Base-by-base conservation (phyloP, 305 asterid species). In the Rubia balearica region DNA sequence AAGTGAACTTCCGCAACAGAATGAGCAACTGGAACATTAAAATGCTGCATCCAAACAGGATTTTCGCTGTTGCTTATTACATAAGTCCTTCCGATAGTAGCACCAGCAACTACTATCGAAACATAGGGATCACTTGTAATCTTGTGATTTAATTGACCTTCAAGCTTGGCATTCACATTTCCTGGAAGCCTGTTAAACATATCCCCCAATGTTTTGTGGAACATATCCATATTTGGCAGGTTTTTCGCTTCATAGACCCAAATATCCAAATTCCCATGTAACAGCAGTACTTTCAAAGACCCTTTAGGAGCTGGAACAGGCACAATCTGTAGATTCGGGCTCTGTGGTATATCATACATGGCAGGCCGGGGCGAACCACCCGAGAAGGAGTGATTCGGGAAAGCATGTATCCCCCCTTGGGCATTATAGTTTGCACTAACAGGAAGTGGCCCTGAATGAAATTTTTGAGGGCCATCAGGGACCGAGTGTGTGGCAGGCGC, bases 211-310 rank as follows among this genome's bases (percentile, higher is more conserved):
- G 96, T 95, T 80, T 83, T 92, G 83, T 90, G 99, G 78, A 95
- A 90, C 99, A 95, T 95, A 76, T 92, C 99, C 99, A 95, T 92
- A 83, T 95, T 95, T 27, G 99, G 99, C 71, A 95, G 98, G 82
- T 95, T 90, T 74, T 91, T 95, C 3, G 99, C 99, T 71, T 90
- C 96, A 61, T 78, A 69, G 33, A 95, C 85, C 93, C 90, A 90
- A 48, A 95, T 83, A 72, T 95, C 98, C 77, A 95, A 85, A 83
- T 92, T 85, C 41, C 99, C 98, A n/a, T 95, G 99, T 60, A 95
- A 80, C 63, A 90, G 94, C 78, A 92, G 72, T 72, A 87, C 83
- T 82, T 83, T 95, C 75, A 83, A 67, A 73, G 97, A 87, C 8
- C 80, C 76, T 78, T 81, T 86, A 14, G 89, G 71, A 59, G 97